Evolutionary conservation across 129 eudicot genomes (phyloP).

Genomic region (Dittrichia graveolens): DNA sequence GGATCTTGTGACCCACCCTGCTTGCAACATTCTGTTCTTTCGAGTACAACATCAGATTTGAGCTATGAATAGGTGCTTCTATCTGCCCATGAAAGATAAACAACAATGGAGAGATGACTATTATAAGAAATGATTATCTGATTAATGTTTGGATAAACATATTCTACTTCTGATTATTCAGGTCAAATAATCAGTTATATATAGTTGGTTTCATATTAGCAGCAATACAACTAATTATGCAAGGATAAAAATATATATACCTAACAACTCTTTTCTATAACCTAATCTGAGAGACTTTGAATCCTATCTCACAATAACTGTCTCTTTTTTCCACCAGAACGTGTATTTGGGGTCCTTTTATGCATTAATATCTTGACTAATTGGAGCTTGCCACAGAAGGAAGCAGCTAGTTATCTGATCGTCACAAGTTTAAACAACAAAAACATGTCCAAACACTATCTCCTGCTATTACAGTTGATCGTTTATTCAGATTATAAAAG

Average conservation of each 20-base stretch:
- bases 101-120: background rate
- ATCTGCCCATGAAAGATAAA: constrained; percentile 47
- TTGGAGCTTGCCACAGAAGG: background rate
- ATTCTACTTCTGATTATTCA: background rate
- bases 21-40: constrained; percentile 86
- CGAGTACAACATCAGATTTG: constrained; percentile 95
- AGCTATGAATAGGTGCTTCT: constrained; percentile 96
- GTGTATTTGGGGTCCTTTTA: background rate
- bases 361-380: background rate
- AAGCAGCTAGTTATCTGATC: background rate
- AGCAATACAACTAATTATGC: background rate
- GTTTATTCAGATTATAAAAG: background rate
- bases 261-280: background rate
- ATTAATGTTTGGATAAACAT: background rate
- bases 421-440: background rate
- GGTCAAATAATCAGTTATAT: background rate
- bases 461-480: background rate
- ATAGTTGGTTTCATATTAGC: background rate
- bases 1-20: constrained; percentile 87
- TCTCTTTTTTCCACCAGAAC: background rate
- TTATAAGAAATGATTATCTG: background rate
- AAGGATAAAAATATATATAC: background rate
- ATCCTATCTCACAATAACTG: background rate
- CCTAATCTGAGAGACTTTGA: background rate
- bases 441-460: background rate